Conservation (phyloP, 2,329 filamentous ascomycete species). For the Colletotrichum falcatum region DNA sequence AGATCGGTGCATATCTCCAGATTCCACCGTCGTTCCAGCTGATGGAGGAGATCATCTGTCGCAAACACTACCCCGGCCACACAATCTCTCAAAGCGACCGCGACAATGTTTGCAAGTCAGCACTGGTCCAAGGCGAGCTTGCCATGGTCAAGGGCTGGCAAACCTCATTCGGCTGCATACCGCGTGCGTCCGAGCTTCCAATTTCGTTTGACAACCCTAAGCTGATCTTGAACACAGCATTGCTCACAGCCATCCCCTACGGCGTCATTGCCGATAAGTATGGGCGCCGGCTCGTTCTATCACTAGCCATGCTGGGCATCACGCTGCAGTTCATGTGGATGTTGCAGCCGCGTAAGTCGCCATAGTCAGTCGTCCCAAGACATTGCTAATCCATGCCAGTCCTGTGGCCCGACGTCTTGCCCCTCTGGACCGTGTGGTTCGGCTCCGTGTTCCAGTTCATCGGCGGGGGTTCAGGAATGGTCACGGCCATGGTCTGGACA, state of each 20-base stretch:
- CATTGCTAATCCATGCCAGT: constrained; percentile 48
- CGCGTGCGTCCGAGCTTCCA: constrained; percentile 50
- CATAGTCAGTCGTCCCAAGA: constrained; percentile 6
- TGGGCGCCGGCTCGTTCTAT: constrained; percentile 57
- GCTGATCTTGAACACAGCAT: constrained; percentile 45
- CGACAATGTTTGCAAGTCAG: constrained; percentile 62
- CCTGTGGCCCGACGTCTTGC: constrained; percentile 52
- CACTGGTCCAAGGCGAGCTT: constrained; percentile 62
- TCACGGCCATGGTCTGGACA: constrained; percentile 59
- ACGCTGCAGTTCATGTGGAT: constrained; percentile 47
- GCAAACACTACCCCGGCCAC: constrained; percentile 58
- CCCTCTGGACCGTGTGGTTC: constrained; percentile 54
- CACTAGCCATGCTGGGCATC: constrained; percentile 51
- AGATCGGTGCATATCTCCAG: constrained; percentile 54
- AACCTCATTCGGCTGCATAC: constrained; percentile 58
- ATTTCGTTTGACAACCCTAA: background rate
- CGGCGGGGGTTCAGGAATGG: constrained; percentile 55
- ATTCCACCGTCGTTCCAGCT: constrained; percentile 61
- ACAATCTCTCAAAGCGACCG: constrained; percentile 49
- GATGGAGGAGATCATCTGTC: constrained; percentile 66
- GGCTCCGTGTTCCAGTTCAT: constrained; percentile 52
- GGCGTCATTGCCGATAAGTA: constrained; percentile 61
- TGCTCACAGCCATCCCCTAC: constrained; percentile 59
- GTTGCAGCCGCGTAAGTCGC: constrained; percentile 49
- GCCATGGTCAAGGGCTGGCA: constrained; percentile 64